Conservation (phyloP, 2,329 filamentous ascomycete species). For the Cercospora nicotianae region DNA sequence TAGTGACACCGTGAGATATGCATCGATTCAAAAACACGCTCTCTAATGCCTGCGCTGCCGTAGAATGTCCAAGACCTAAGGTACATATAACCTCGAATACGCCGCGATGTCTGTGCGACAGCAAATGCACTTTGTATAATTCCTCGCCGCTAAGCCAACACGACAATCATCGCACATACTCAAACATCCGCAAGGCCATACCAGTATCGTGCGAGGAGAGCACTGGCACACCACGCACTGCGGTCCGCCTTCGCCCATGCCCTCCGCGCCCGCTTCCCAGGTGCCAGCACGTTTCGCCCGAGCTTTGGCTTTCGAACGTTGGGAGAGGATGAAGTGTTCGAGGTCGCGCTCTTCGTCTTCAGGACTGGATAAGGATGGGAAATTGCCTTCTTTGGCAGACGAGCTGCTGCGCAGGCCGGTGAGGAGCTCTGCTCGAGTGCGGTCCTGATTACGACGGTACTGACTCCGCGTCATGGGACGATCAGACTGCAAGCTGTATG, state of each 20-base stretch:
- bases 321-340: slow-evolving; percentile 60
- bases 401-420: slow-evolving; percentile 41
- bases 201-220: slow-evolving; percentile 80
- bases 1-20: neutral
- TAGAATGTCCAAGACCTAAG: slow-evolving; percentile 44
- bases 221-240: slow-evolving; percentile 93
- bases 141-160: slow-evolving; percentile 91
- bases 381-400: slow-evolving; percentile 37
- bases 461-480: slow-evolving; percentile 78
- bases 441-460: slow-evolving; percentile 67
- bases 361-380: neutral
- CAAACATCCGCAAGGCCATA: slow-evolving; percentile 95
- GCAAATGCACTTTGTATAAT: slow-evolving; percentile 94
- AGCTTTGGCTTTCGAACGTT: slow-evolving; percentile 51
- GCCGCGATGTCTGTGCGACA: slow-evolving; percentile 85
- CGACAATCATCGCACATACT: slow-evolving; percentile 94
- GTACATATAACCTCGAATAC: slow-evolving; percentile 89
- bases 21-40: neutral
- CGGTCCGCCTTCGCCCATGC: slow-evolving; percentile 71
- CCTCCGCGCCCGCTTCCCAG: slow-evolving; percentile 71
- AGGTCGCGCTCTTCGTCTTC: slow-evolving; percentile 60
- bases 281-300: slow-evolving; percentile 35
- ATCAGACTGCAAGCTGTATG: slow-evolving; percentile 72
- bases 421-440: slow-evolving; percentile 69
- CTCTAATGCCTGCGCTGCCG: neutral